Evolutionary conservation across 331 rosid genomes (phyloP), one percentile per base, ranked within the genome.

Genomic region (Rhamnella rubrinervis): DNA sequence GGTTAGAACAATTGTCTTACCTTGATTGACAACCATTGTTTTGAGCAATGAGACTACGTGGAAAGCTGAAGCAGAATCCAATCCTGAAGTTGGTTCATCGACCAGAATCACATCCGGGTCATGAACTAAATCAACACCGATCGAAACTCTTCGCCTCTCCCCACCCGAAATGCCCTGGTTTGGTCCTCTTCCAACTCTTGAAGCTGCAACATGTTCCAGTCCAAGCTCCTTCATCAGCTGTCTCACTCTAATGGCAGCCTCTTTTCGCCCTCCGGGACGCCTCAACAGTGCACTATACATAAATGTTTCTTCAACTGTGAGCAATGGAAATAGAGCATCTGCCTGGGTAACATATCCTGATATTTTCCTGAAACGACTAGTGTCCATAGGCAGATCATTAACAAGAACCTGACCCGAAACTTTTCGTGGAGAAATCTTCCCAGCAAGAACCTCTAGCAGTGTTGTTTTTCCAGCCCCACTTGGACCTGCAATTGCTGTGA

Each of bases 391-490:
- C 67, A 49, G 70, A 19, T 71, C 78, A 84, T 90, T 93, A 7
- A 90, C 95, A 52, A 88, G 84, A 35, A 93, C 93, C 69, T 93
- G 85, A 50, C 98, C 97, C 4, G 81, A 74, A 7, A 85, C 74
- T 71, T 79, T 83, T 52, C 66, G 61, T 1, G 79, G 67, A 17
- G 86, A 67, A 55, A 85, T 78, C 75, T 85, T 88, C 55, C 97
- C 98, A 0, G 95, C 93, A 50, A 93, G 90, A 82, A 85, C 85
- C 71, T 93, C 97, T 21, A 93, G 90, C 85, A 93, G 85, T 0
- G 98, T 93, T 61, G 96, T 88, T 87, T 93, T 93, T 31, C 98
- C 98, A 51, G 98, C 98, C 35, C 98, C 98, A 81, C 98, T 93
- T 18, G 97, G 98, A 57, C 98, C 98, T 2, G 88, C 98, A 67